Percentiles rank a stretch among this genome's conserved stretches.
Evolutionary conservation across 768 basidiomycete species (phyloP).

Genomic region (Lepiota venenata): DNA sequence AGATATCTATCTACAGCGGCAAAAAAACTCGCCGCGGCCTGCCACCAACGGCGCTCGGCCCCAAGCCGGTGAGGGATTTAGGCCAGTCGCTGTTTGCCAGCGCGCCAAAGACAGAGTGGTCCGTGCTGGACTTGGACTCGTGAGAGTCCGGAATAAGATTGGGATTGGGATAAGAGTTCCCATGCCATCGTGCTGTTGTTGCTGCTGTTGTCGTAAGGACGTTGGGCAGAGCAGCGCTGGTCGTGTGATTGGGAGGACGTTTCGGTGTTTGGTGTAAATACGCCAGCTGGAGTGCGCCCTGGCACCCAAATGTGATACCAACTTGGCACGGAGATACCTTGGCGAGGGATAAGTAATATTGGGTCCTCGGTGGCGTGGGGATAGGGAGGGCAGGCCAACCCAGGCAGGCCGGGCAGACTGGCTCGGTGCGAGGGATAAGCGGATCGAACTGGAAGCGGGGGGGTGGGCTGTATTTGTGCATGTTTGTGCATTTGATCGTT

Average conservation of each 20-base stretch:
- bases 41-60: not conserved
- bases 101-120: not conserved
- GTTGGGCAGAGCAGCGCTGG: not conserved
- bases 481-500: constrained; percentile 13
- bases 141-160: no score
- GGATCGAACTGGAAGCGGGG: constrained; percentile 6
- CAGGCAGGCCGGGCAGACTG: constrained; percentile 5
- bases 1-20: no score
- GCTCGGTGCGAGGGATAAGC: constrained; percentile 6
- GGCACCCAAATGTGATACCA: not conserved
- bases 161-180: not conserved
- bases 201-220: not conserved
- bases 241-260: no score
- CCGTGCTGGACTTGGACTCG: no score
- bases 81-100: not conserved
- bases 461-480: not conserved
- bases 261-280: constrained; percentile 8
- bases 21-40: not conserved
- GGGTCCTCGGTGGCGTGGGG: constrained; percentile 9
- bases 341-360: no score
- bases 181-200: not conserved
- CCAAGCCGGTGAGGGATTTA: constrained; percentile 8
- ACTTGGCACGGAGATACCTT: no score
- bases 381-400: not conserved
- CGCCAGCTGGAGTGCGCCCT: not conserved